Percentiles rank a stretch among this genome's conserved stretches.
Conservation (phyloP, 163 green algal species). For the Coccomyxa subellipsoidea region DNA sequence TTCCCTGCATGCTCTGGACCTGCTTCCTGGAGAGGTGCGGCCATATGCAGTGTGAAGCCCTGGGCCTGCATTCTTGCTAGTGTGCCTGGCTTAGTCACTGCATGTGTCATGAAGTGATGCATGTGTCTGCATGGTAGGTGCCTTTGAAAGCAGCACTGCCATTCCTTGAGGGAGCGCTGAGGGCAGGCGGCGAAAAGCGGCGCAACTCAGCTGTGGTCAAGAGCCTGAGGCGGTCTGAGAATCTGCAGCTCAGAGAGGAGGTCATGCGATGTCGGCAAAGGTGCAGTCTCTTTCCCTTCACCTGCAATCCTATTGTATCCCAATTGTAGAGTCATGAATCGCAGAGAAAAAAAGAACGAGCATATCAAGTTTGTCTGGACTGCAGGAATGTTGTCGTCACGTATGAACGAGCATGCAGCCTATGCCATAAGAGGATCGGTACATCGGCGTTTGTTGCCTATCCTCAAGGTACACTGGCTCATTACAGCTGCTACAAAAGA, state of each 20-base stretch:
- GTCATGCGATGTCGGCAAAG: slow-evolving; percentile 50
- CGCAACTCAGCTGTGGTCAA: slow-evolving; percentile 60
- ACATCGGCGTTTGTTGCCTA: slow-evolving; percentile 72
- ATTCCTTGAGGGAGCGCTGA: slow-evolving; percentile 66
- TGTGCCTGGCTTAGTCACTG: background rate
- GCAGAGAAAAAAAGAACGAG: background rate
- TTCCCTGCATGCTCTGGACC: slow-evolving; percentile 53
- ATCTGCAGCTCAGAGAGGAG: slow-evolving; percentile 59
- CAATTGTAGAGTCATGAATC: too few species aligned
- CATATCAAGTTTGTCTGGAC: background rate
- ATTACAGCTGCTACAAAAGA: slow-evolving; percentile 73
- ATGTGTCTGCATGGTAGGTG: slow-evolving; percentile 29
- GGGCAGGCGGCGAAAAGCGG: slow-evolving; percentile 48
- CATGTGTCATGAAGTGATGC: background rate
- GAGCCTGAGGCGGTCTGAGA: slow-evolving; percentile 58
- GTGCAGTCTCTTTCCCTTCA: too few species aligned
- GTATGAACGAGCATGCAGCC: slow-evolving; percentile 64
- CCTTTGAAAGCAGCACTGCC: slow-evolving; percentile 46
- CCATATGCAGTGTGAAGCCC: background rate
- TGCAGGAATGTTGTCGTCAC: slow-evolving; percentile 58
- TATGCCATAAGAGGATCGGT: slow-evolving; percentile 83
- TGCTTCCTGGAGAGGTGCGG: slow-evolving; percentile 54
- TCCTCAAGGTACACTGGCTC: slow-evolving; percentile 60
- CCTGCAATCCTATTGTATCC: too few species aligned
- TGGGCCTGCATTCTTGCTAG: background rate